Conservation (phyloP, 192 early-diverging fungal genomes). For the Linderina pennispora region DNA sequence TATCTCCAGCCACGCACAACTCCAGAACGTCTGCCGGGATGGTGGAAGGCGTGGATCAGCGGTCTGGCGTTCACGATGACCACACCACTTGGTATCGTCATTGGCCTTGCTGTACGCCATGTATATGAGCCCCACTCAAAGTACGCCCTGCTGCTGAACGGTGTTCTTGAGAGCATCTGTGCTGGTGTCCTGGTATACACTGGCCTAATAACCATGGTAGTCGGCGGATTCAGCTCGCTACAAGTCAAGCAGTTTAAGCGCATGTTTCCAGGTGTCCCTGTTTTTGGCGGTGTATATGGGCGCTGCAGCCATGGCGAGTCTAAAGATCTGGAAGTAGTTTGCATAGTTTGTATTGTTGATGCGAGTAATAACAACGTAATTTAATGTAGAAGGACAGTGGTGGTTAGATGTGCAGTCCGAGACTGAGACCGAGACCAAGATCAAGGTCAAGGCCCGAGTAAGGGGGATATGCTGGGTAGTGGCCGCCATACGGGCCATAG, state of each 20-base stretch:
- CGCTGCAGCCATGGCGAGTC: conserved; percentile 28
- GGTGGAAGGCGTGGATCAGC: conserved; percentile 49
- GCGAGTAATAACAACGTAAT: too few species aligned
- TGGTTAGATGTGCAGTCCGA: conserved; percentile 1
- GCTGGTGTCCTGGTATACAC: conserved; percentile 73
- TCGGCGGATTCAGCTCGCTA: conserved; percentile 53
- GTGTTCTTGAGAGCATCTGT: conserved; percentile 65
- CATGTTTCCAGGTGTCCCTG: conserved; percentile 10
- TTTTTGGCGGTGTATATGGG: conserved; percentile 38
- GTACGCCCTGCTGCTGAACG: conserved; percentile 54
- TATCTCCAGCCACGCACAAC: conserved; percentile 17
- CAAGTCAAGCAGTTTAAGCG: conserved; percentile 22
- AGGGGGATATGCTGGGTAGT: too few species aligned
- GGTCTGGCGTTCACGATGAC: conserved; percentile 55
- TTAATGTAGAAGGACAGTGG: too few species aligned
- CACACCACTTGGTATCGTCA: conserved; percentile 69
- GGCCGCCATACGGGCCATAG: background rate
- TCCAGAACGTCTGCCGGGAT: conserved; percentile 34
- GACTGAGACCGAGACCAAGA: conserved; percentile 6
- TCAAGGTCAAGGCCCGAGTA: conserved; percentile 2
- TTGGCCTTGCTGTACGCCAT: conserved; percentile 64
- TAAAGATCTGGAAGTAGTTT: conserved; percentile 31
- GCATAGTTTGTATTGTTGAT: too few species aligned
- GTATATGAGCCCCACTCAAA: conserved; percentile 56
- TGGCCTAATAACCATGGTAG: conserved; percentile 60